Percentiles rank a stretch among this genome's conserved stretches.
Evolutionary conservation across 345 rosid genomes (phyloP).

Genomic region (Eucalyptus sideroxylon): DNA sequence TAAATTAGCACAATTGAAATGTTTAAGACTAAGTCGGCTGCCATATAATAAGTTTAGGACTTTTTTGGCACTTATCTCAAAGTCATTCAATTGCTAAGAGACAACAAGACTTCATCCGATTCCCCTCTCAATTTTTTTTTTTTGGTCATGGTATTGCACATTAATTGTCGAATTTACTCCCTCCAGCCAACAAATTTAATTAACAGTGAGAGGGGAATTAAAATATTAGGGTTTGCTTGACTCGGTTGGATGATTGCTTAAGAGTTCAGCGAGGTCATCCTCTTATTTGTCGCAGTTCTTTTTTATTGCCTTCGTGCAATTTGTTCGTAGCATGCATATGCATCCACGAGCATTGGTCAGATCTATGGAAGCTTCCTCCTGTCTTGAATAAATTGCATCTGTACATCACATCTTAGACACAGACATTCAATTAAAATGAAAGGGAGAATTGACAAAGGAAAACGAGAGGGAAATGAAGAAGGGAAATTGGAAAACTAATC

Average conservation of each 20-base stretch:
- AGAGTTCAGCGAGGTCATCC: not conserved
- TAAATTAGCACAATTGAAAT: not conserved
- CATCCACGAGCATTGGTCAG: not conserved
- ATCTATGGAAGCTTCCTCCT: not conserved
- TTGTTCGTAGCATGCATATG: too few relatives aligned
- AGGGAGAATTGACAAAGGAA: not conserved
- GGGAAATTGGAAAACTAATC: not conserved
- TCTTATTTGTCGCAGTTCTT: not conserved
- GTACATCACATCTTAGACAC: not conserved
- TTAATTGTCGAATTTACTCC: not conserved
- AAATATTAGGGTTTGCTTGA: not conserved
- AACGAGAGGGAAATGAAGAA: not conserved
- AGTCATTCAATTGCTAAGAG: not conserved
- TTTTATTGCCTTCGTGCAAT: too few relatives aligned
- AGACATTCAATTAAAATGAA: too few relatives aligned
- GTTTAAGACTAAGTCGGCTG: rapidly evolving
- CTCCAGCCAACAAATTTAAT: not conserved
- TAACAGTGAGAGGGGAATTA: not conserved
- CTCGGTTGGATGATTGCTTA: not conserved
- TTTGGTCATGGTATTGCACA: not conserved
- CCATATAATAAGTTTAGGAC: rapidly evolving
- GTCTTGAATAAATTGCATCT: not conserved
- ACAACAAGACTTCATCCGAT: not conserved
- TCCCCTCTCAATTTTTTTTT: not conserved
- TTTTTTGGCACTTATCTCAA: not conserved